These are phyloP conservation scores for Cotoneaster glaucophyllus DNA, from an alignment of 306 rosid genomes.

Conservation along the genomic window DNA sequence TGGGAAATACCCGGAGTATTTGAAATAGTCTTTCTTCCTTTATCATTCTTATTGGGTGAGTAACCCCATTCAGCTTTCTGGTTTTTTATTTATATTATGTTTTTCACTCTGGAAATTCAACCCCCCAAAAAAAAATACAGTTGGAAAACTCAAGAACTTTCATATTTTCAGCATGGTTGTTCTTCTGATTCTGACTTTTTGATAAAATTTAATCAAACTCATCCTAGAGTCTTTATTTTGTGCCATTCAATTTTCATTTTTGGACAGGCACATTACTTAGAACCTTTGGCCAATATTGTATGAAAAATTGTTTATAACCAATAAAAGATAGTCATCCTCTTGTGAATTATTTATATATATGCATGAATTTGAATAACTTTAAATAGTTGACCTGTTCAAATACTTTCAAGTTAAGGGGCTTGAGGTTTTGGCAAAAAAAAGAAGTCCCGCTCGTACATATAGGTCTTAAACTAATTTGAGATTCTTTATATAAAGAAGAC, in stretches of 20 bases:
- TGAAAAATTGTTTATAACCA: background rate
- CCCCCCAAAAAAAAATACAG: background rate
- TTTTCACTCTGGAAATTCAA: background rate
- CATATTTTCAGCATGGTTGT: background rate
- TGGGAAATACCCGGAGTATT: conserved; percentile 99
- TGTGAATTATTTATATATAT: no score
- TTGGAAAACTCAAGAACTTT: conserved; percentile 7
- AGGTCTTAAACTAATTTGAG: background rate
- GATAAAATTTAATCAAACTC: background rate
- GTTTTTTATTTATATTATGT: conserved; percentile 3
- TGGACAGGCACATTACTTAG: background rate
- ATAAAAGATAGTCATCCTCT: background rate
- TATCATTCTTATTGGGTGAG: conserved; percentile 76
- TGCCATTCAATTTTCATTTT: background rate
- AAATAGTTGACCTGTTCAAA: background rate
- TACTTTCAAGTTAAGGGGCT: background rate
- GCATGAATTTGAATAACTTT: background rate
- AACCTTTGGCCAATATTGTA: background rate
- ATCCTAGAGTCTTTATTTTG: background rate
- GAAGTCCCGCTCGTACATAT: background rate
- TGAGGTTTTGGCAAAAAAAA: background rate
- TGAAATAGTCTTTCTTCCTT: conserved; percentile 67
- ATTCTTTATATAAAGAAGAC: background rate
- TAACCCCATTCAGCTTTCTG: conserved; percentile 18
- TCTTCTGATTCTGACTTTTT: background rate